Evolutionary conservation across 805 yeast genomes (phyloP), one percentile per base, ranked within the genome.

Genomic region (Monosporozyma aerobia): DNA sequence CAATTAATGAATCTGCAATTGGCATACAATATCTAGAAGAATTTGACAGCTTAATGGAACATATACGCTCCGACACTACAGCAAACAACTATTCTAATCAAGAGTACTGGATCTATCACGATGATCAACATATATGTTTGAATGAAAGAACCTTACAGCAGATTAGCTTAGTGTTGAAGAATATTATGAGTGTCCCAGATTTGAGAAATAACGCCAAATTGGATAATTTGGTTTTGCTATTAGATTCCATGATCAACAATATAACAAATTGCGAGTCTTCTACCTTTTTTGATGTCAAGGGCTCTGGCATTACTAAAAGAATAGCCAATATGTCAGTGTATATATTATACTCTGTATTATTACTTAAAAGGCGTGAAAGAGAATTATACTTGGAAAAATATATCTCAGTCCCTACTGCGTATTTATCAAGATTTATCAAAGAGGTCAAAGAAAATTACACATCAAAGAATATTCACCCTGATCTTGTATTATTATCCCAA

Each of bases 301-400:
- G 51, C 43, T n/a, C 41, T 5, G 8, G n/a, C 6, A n/a, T 40
- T 4, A 25, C 39, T 5, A 67, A 64, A 23, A 60, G 51, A 32
- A 64, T 63, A 45, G 69, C 72, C 5, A 58, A 69, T 25, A 33
- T 56, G 40, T 72, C 79, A 1, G 63, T 74, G 2, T 63, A 69
- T 3, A 55, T 75, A 3, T 63, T 78, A 4, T 63, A 81, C 47
- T 56, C 64, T 3, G 65, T 78, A 1, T 69, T 81, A 51, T 71
- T 72, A 30, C 59, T 77, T 14, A 67, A 69, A 37, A 59, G 73
- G 44, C 54, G 61, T 2, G 81, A 79, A 50, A 76, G 75, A 53
- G 67, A 64, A 41, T 58, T 83, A 3, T 73, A 74, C 51, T 56
- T 77, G 27, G 83, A 80, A 40, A 70, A 69, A 5, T 75, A 73